Conservation (phyloP, 768 basidiomycete species). For the Serendipita vermifera region DNA sequence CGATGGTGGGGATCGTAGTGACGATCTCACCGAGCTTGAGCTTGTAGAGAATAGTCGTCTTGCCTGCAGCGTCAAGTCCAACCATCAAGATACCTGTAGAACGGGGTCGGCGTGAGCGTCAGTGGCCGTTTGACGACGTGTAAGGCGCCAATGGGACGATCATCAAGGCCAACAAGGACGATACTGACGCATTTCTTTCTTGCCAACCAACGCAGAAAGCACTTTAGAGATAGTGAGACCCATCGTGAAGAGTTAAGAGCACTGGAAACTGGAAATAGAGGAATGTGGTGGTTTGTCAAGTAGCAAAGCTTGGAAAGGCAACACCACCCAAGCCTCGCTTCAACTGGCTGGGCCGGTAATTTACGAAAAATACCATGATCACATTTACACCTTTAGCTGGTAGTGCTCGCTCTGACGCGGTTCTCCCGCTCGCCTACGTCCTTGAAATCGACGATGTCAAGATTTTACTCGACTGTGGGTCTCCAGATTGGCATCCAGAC, state of each 20-base stretch:
- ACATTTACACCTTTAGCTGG: slow-evolving; percentile 88
- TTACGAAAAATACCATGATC: slow-evolving; percentile 47
- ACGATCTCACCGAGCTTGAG: slow-evolving; percentile 99
- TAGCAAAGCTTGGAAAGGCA: not conserved
- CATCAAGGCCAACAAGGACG: slow-evolving; percentile 20
- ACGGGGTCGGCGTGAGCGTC: slow-evolving; percentile 18
- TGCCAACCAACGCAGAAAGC: slow-evolving; percentile 81
- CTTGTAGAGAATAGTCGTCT: slow-evolving; percentile 98
- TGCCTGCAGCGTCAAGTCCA: slow-evolving; percentile 98
- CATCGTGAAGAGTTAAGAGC: slow-evolving; percentile 20
- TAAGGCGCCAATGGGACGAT: slow-evolving; percentile 22
- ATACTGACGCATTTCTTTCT: slow-evolving; percentile 97
- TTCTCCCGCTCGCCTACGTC: slow-evolving; percentile 65
- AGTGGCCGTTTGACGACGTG: slow-evolving; percentile 16
- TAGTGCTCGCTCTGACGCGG: slow-evolving; percentile 52
- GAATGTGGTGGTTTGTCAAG: not conserved
- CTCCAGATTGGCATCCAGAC: slow-evolving; percentile 73
- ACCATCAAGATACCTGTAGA: slow-evolving; percentile 95
- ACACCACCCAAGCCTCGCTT: not conserved
- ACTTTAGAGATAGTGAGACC: slow-evolving; percentile 34
- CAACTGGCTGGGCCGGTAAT: not conserved
- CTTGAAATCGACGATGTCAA: slow-evolving; percentile 89
- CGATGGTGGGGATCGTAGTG: slow-evolving; percentile 99
- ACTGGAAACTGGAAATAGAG: not conserved
- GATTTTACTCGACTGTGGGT: slow-evolving; percentile 90